Conservation (phyloP, 306 rosid genomes). For the Gastrolobium bilobum region DNA sequence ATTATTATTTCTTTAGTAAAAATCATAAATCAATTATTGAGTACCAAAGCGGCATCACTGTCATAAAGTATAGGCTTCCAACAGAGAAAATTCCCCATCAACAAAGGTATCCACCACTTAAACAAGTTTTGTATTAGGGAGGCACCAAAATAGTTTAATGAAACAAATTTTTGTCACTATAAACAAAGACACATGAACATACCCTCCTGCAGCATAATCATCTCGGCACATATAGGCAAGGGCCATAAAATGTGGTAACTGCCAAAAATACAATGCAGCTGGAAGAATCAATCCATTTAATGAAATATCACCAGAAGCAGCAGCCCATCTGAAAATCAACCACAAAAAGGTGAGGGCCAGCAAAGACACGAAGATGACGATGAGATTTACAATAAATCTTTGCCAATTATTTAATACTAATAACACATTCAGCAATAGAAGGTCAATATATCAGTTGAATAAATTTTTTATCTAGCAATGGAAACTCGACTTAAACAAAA, state of each 20-base stretch:
- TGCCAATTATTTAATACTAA: conserved; percentile 14
- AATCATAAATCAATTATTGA: background rate
- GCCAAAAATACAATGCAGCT: conserved; percentile 98
- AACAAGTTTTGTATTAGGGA: background rate
- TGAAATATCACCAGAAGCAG: conserved; percentile 86
- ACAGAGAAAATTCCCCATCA: conserved; percentile 14
- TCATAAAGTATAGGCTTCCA: background rate
- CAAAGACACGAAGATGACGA: background rate
- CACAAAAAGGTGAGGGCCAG: conserved; percentile 35
- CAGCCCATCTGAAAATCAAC: conserved; percentile 82
- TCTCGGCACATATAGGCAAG: conserved; percentile 91
- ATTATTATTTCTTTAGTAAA: background rate
- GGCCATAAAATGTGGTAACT: conserved; percentile 98
- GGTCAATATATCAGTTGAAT: conserved; percentile 11
- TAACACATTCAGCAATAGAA: conserved; percentile 22
- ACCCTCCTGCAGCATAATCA: conserved; percentile 99
- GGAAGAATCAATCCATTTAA: conserved; percentile 88
- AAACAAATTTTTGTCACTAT: background rate
- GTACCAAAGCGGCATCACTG: background rate
- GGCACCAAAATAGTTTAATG: conserved; percentile 24
- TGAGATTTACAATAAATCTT: conserved; percentile 17
- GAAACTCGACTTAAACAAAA: conserved; percentile 5
- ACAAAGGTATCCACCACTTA: conserved; percentile 14
- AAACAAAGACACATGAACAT: conserved; percentile 49
- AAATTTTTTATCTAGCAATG: conserved; percentile 25